These are phyloP conservation scores for Mortierella sp. DNA, from an alignment of 371 early-diverging fungal species.

Conservation along the genomic window DNA sequence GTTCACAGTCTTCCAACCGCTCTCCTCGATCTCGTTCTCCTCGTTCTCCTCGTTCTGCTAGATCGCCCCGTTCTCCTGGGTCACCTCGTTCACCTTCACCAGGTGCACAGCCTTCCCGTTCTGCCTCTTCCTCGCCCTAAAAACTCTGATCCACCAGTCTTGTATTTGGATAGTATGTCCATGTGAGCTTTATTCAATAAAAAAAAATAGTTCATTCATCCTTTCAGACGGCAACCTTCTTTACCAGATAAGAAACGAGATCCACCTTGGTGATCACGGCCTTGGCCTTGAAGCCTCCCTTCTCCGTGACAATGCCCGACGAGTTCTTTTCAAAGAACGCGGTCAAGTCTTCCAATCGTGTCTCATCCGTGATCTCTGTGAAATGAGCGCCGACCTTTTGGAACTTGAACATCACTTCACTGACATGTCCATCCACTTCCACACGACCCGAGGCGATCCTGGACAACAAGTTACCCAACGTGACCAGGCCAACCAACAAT, in stretches of 20 bases:
- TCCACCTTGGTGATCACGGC: conserved; percentile 94
- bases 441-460: conserved; percentile 82
- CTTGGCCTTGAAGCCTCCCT: conserved; percentile 71
- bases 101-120: too few relatives aligned
- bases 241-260: conserved; percentile 83
- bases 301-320: conserved; percentile 89
- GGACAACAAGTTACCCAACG: conserved; percentile 88
- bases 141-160: too few relatives aligned
- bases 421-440: conserved; percentile 72
- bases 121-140: too few relatives aligned
- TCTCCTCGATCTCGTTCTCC: too few relatives aligned
- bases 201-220: too few relatives aligned
- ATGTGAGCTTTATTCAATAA: too few relatives aligned
- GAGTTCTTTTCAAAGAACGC: conserved; percentile 92
- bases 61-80: too few relatives aligned
- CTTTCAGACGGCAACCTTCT: conserved; percentile 47
- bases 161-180: too few relatives aligned
- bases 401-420: conserved; percentile 89
- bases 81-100: too few relatives aligned
- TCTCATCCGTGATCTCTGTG: conserved; percentile 83
- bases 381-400: conserved; percentile 71
- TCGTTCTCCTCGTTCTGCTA: too few relatives aligned
- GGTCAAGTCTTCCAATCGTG: conserved; percentile 83
- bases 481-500: conserved; percentile 83
- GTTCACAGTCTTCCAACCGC: too few relatives aligned